Conservation (phyloP, 352 stramenopile genomes). For the Elongisporangium senticosum region DNA sequence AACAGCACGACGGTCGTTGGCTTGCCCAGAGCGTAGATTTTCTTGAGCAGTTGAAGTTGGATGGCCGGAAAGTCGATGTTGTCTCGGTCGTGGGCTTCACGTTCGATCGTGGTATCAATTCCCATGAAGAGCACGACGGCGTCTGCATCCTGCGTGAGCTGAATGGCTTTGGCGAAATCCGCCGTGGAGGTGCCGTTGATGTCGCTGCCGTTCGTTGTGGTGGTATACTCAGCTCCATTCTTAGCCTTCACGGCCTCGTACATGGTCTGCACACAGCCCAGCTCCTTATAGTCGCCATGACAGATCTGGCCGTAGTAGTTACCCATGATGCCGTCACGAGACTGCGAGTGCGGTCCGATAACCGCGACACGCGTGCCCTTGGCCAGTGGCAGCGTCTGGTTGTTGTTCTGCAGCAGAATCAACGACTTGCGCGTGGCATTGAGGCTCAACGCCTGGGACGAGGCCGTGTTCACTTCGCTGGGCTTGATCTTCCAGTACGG, state of each 20-base stretch:
- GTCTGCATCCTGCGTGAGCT: constrained; percentile 18
- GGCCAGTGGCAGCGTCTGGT: constrained; percentile 43
- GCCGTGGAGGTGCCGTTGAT: constrained; percentile 34
- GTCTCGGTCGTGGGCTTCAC: constrained; percentile 49
- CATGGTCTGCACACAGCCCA: constrained; percentile 37
- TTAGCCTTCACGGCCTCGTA: constrained; percentile 30
- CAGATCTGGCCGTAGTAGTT: constrained; percentile 72
- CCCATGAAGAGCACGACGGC: constrained; percentile 56
- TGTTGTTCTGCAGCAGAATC: constrained; percentile 86
- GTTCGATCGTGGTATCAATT: constrained; percentile 52
- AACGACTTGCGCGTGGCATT: constrained; percentile 60
- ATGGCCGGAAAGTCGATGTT: constrained; percentile 35
- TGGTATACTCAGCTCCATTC: constrained; percentile 23
- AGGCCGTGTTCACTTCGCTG: constrained; percentile 42
- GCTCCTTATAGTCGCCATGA: constrained; percentile 29
- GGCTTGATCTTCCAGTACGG: constrained; percentile 42
- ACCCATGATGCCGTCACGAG: constrained; percentile 36
- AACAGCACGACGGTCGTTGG: constrained; percentile 64
- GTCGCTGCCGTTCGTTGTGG: constrained; percentile 18
- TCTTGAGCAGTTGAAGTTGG: constrained; percentile 50
- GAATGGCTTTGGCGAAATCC: constrained; percentile 25
- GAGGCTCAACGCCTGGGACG: constrained; percentile 36
- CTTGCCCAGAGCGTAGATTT: constrained; percentile 34
- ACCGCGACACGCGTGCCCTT: constrained; percentile 30
- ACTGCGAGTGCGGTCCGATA: constrained; percentile 56